Evolutionary conservation across 495 filamentous ascomycete genomes (phyloP), one percentile per base, ranked within the genome.

Genomic region (Trichoderma gamsii): DNA sequence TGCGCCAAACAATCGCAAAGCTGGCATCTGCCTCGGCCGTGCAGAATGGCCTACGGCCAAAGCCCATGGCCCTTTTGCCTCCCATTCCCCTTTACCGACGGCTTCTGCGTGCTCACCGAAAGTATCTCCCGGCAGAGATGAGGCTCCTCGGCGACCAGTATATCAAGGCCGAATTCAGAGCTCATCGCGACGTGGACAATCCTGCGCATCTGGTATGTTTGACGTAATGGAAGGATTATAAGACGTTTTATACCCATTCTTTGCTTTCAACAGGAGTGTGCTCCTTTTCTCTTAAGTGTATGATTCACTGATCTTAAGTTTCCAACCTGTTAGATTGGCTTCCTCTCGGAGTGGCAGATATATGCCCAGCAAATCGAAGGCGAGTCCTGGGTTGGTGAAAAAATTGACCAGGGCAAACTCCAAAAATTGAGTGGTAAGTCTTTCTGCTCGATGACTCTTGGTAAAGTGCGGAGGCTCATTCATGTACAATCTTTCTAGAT

Each of bases 301-400:
- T 49, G 35, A 29, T 16, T 61, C 23, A 32, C 25, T 61, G 27
- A 13, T 25, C 51, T 56, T 21, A 16, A 15, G 32, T 41, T 41
- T 11, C 49, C 66, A 11, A 38, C 35, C 15, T 67, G 41, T 46
- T 67, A 96, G 93, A 90, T 97, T 70, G 95, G 95, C 4, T 99
- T 99, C 74, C 81, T 98, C 72, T 94, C 90, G 0, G 93, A 97
- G 78, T 99, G 95, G 95, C 95, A 98, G 75, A 76, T 90, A 41
- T 99, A 98, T 73, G 93, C 91, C 12, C 94, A 99, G 76, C 85
- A 89, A 71, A 74, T 99, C 21, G 95, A 98, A 72, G 92, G 93
- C 0, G 89, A 96, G 52, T 76, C 83, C 0, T 97, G 95, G 93
- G 78, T 79, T 44, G 93, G 87, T 0, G 92, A 88, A 68, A 90